A percentile compares a stretch with the other conserved stretches of the same genome.
phyloP scores from a whole-genome alignment of 192 early-diverging fungal genomes.

The Linnemannia elongata region DNA sequence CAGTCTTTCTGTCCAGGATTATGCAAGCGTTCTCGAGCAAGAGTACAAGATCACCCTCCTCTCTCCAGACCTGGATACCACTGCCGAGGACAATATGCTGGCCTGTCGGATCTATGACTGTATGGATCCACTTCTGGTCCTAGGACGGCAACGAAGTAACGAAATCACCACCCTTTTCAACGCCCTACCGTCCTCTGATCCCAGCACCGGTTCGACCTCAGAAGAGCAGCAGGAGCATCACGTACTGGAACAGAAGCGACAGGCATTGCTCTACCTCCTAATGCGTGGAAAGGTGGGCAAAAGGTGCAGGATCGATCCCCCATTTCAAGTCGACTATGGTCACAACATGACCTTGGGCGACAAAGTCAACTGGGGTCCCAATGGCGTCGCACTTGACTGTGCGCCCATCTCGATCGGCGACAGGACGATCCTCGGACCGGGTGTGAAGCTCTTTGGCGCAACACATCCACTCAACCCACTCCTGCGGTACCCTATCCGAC shows the following conservation, averaged over 20 bases:
- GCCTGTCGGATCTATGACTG: constrained; percentile 10
- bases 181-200: not conserved
- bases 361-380: constrained; percentile 55
- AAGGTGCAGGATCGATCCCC: constrained; percentile 68
- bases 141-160: constrained; percentile 4
- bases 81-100: constrained; percentile 1
- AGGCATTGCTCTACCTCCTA: not conserved
- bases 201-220: not conserved
- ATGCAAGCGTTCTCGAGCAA: not conserved
- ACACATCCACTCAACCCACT: constrained; percentile 73
- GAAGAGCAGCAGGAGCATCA: not conserved
- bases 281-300: constrained; percentile 42
- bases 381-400: constrained; percentile 71
- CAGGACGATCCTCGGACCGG: constrained; percentile 74
- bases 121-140: constrained; percentile 1
- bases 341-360: constrained; percentile 76
- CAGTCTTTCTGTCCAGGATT: constrained; percentile 2
- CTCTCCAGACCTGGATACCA: constrained; percentile 7
- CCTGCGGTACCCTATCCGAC: constrained; percentile 15
- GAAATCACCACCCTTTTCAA: constrained; percentile 9
- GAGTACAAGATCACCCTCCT: not conserved
- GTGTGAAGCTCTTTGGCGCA: constrained; percentile 76
- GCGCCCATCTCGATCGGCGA: constrained; percentile 76
- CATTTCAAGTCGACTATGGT: constrained; percentile 78
- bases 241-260: not conserved